Evolutionary conservation across 2,329 filamentous ascomycete genomes (phyloP).

Genomic region (Cyphellophora europaea): DNA sequence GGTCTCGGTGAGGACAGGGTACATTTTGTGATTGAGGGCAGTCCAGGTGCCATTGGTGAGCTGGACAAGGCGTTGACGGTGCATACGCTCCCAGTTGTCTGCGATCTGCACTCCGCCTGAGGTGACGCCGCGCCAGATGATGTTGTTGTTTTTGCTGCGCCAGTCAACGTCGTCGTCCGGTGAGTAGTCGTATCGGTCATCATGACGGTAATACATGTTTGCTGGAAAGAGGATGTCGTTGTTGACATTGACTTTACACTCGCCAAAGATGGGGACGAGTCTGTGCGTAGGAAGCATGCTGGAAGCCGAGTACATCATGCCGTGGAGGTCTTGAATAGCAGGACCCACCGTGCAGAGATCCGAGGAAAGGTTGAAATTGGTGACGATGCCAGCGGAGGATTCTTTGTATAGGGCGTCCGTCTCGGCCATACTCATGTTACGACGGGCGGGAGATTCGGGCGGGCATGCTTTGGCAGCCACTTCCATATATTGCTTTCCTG

Average conservation of each 20-base stretch:
- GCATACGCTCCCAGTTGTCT: conserved; percentile 28
- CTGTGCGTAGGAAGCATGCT: conserved; percentile 47
- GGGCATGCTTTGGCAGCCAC: conserved; percentile 48
- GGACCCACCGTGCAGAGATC: conserved; percentile 60
- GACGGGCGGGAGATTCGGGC: conserved; percentile 48
- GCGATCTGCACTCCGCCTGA: conserved; percentile 49
- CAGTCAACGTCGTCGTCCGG: conserved; percentile 46
- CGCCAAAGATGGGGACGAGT: conserved; percentile 57
- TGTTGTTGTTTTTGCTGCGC: conserved; percentile 45
- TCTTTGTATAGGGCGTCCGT: conserved; percentile 17
- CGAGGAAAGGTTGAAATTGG: conserved; percentile 51
- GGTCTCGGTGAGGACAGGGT: conserved; percentile 23
- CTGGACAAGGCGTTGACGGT: conserved; percentile 29
- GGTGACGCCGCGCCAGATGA: conserved; percentile 57
- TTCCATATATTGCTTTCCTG: conserved; percentile 49
- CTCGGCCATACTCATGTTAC: conserved; percentile 31
- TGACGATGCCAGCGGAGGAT: conserved; percentile 49
- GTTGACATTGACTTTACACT: conserved; percentile 59
- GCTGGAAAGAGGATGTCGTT: conserved; percentile 62
- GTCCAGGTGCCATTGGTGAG: conserved; percentile 26
- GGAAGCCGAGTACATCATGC: conserved; percentile 54
- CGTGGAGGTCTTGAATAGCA: conserved; percentile 53
- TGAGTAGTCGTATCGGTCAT: conserved; percentile 51
- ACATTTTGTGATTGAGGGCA: conserved; percentile 14
- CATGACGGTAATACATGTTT: conserved; percentile 55